Conservation (phyloP, 495 filamentous ascomycete genomes). For the Penicillium cosmopolitanum region DNA sequence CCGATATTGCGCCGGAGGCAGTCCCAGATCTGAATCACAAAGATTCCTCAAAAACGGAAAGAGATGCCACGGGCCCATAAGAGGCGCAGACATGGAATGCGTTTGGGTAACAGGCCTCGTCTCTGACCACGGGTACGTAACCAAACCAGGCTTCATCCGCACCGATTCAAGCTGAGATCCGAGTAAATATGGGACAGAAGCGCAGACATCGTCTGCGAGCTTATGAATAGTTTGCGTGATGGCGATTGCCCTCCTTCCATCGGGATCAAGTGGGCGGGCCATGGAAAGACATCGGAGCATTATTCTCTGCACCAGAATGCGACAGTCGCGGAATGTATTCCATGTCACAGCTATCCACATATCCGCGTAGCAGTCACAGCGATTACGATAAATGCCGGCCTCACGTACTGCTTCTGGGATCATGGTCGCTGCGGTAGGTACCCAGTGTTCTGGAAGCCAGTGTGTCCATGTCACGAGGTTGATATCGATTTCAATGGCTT, state of each 20-base stretch:
- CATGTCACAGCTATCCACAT: slow-evolving; percentile 63
- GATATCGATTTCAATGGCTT: slow-evolving; percentile 33
- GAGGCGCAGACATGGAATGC: slow-evolving; percentile 36
- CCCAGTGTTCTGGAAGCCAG: slow-evolving; percentile 36
- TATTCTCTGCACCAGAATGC: slow-evolving; percentile 57
- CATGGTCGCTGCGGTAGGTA: slow-evolving; percentile 30
- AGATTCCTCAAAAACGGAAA: slow-evolving; percentile 31
- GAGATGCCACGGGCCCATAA: slow-evolving; percentile 46
- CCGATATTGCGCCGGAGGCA: slow-evolving; percentile 29
- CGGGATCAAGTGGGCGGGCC: slow-evolving; percentile 13
- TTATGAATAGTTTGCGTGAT: slow-evolving; percentile 26
- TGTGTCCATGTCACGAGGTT: slow-evolving; percentile 35
- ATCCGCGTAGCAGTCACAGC: slow-evolving; percentile 62
- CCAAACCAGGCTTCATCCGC: slow-evolving; percentile 31
- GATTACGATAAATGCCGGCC: slow-evolving; percentile 49
- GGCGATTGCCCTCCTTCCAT: slow-evolving; percentile 7
- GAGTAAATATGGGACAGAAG: slow-evolving; percentile 44
- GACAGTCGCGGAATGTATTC: slow-evolving; percentile 66
- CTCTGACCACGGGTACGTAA: slow-evolving; percentile 43
- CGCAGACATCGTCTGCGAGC: slow-evolving; percentile 46
- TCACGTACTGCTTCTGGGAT: slow-evolving; percentile 40
- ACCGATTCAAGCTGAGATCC: slow-evolving; percentile 41
- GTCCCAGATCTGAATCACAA: slow-evolving; percentile 18
- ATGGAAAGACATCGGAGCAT: slow-evolving; percentile 43
- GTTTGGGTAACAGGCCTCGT: slow-evolving; percentile 29